A percentile compares a stretch with the other conserved stretches of the same genome.
These are phyloP conservation scores for Starmerella stigmatis DNA, from an alignment of 805 yeast genomes.

Conservation along the genomic window DNA sequence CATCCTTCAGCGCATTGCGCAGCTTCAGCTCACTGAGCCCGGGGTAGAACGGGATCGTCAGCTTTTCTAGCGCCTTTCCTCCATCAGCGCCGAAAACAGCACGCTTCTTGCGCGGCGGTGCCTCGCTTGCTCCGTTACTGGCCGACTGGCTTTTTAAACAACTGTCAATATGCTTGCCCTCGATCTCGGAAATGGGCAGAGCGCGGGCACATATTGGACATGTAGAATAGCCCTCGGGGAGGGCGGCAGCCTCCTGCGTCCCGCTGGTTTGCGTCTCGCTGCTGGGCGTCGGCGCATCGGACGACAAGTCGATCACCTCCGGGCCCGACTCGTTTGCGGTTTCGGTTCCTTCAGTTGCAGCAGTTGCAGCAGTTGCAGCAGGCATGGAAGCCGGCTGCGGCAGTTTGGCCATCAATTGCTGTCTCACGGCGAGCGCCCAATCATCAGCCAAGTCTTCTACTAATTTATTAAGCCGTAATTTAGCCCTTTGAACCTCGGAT, in stretches of 20 bases:
- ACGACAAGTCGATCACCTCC: background rate
- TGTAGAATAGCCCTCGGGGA: constrained; percentile 34
- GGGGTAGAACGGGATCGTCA: constrained; percentile 47
- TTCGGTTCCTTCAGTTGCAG: background rate
- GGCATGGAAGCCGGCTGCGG: background rate
- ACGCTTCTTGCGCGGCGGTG: constrained; percentile 36
- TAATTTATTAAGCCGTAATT: constrained; percentile 52
- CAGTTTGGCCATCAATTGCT: constrained; percentile 3
- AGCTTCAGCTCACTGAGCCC: constrained; percentile 50
- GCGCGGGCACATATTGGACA: constrained; percentile 59
- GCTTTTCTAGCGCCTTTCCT: constrained; percentile 6
- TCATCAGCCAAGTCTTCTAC: constrained; percentile 61
- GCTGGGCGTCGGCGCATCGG: constrained; percentile 16
- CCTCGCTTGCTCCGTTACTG: constrained; percentile 28
- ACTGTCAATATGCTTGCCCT: constrained; percentile 50
- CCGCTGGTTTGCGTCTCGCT: too few relatives aligned
- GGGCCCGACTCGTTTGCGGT: background rate
- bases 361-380: background rate
- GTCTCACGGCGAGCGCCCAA: constrained; percentile 30
- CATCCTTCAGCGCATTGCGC: constrained; percentile 45
- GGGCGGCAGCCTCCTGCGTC: too few relatives aligned
- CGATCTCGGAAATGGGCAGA: constrained; percentile 48
- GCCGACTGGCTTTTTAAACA: constrained; percentile 37
- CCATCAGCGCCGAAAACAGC: constrained; percentile 1
- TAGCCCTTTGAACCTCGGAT: constrained; percentile 57